These are phyloP conservation scores for Nemania bipapillata DNA, from an alignment of 2,329 filamentous ascomycete genomes.

Conservation along the genomic window DNA sequence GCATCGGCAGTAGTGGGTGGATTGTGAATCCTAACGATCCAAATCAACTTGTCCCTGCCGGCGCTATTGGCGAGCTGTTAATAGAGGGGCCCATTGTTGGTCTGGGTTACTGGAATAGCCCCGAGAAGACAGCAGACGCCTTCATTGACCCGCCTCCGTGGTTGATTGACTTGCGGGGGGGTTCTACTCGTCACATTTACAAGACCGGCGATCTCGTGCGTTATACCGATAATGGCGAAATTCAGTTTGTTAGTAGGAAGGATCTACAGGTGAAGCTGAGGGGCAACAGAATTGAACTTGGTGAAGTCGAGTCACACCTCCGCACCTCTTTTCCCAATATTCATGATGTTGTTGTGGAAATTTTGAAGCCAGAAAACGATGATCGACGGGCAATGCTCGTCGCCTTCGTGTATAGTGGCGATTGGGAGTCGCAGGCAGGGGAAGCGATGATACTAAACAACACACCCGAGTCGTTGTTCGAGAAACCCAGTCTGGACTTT, in stretches of 20 bases:
- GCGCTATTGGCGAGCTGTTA: conserved; percentile 53
- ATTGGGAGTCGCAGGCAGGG: background rate
- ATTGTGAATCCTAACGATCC: conserved; percentile 53
- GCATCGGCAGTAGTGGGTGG: conserved; percentile 44
- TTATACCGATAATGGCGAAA: conserved; percentile 53
- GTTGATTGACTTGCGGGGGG: conserved; percentile 9
- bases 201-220: conserved; percentile 44
- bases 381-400: conserved; percentile 22
- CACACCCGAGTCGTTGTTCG: conserved; percentile 13
- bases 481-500: conserved; percentile 47
- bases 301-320: conserved; percentile 55
- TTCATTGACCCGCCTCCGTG: conserved; percentile 56
- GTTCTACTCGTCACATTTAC: conserved; percentile 67
- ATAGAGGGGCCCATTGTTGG: conserved; percentile 55
- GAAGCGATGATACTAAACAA: background rate
- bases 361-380: conserved; percentile 54
- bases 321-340: conserved; percentile 45
- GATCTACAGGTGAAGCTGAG: conserved; percentile 62
- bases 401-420: conserved; percentile 15
- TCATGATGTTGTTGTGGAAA: conserved; percentile 55
- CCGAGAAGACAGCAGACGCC: conserved; percentile 49
- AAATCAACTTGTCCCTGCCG: conserved; percentile 43
- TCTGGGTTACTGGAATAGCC: conserved; percentile 55
- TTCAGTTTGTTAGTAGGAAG: conserved; percentile 57
- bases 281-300: conserved; percentile 60